Base-by-base conservation (phyloP, 805 yeast species). In the Saturnispora gosingensis region DNA sequence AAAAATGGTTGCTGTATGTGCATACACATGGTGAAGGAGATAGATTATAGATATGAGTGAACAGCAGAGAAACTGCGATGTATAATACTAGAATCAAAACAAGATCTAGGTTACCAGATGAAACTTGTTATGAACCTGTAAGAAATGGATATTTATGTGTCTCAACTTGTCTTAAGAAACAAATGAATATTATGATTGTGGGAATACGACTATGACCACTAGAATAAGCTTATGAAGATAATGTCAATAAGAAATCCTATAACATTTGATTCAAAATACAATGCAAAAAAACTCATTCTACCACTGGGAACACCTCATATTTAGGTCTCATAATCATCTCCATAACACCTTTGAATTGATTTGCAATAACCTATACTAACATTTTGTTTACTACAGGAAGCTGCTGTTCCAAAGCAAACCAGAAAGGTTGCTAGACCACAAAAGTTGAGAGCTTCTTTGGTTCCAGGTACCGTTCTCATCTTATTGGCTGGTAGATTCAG, bases 401-500 rank as follows among this genome's bases (percentile, higher is more conserved):
- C 83, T 76, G 85, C 80, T 67, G 88, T 81, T 69, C 82, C 89
- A 69, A 87, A 85, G 81, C 81, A 80, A 75, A 71, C 88, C 72
- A 87, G 96, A 84, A 88, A 89, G 85, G 72, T 90, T 67, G 78
- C 80, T 68, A 88, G 89, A 73, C 95, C 97, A 70, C 93, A 88
- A 77, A 86, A 86, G 77, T 82, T 93, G 75, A 89, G 98, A 77
- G 81, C 95, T 69, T 85, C 97, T 59, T 80, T 91, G 70, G 95
- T 86, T 64, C 97, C 97, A 76, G 99, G 99, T 74, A 86, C 97
- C 70, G 97, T 91, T 65, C 81, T 93, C 73, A 91, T 91, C 75
- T 78, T 91, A 74, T 83, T 91, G 72, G 97, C 98, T 69, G 99
- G 99, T 73, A 88, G 97, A 78, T 91, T 89, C 95, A 88, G 99